Percentiles rank a stretch among this genome's conserved stretches.
Evolutionary conservation across 2,329 filamentous ascomycete species (phyloP).

Genomic region (Blastomyces silverae): DNA sequence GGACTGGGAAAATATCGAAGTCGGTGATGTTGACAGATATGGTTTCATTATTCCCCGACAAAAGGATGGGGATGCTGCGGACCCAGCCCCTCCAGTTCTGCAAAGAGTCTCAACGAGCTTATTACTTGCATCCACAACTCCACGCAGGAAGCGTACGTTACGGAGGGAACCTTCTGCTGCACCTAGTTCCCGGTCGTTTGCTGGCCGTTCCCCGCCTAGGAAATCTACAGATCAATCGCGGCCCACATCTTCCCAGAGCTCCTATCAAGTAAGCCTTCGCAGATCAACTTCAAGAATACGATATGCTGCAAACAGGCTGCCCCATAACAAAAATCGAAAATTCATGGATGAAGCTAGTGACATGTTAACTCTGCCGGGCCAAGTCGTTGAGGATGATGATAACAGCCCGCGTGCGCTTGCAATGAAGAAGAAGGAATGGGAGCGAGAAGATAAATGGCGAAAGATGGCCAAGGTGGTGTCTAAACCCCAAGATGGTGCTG

Average conservation of each 20-base stretch:
- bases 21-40: conserved; percentile 56
- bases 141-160: conserved; percentile 48
- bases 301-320: conserved; percentile 48
- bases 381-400: conserved; percentile 45
- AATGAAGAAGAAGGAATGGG: conserved; percentile 53
- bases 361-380: conserved; percentile 57
- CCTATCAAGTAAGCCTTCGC: conserved; percentile 37
- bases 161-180: conserved; percentile 46
- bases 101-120: conserved; percentile 56
- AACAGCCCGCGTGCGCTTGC: conserved; percentile 44
- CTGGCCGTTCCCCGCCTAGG: conserved; percentile 35
- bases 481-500: conserved; percentile 47
- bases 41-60: conserved; percentile 52
- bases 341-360: conserved; percentile 48
- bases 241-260: conserved; percentile 44
- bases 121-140: conserved; percentile 50
- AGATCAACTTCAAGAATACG: conserved; percentile 43
- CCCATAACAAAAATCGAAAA: conserved; percentile 47
- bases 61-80: conserved; percentile 26
- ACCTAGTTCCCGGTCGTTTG: conserved; percentile 41
- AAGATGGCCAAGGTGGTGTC: conserved; percentile 54
- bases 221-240: conserved; percentile 42
- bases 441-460: conserved; percentile 60
- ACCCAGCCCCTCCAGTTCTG: conserved; percentile 38
- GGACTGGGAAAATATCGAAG: conserved; percentile 57